A percentile compares a stretch with the other conserved stretches of the same genome.
These are phyloP conservation scores for Gloeostereum incarnatum DNA, from an alignment of 768 basidiomycete species.

Conservation along the genomic window DNA sequence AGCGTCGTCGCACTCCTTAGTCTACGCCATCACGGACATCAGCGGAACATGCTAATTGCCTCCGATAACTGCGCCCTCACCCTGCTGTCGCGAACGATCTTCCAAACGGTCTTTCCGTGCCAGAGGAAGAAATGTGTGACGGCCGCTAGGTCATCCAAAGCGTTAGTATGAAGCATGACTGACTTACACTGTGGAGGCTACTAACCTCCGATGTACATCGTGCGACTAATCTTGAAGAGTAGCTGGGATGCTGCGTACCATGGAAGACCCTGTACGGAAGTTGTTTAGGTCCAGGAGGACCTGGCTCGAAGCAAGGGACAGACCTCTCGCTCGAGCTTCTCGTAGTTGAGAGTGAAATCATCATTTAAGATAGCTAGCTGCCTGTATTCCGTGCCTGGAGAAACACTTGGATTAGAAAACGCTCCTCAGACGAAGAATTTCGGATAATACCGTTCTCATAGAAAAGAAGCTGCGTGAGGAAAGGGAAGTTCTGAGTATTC, in stretches of 20 bases:
- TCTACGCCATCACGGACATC: constrained; percentile 21
- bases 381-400: constrained; percentile 34
- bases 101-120: constrained; percentile 30
- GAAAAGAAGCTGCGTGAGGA: constrained; percentile 25
- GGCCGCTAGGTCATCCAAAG: constrained; percentile 18
- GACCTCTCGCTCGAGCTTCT: constrained; percentile 28
- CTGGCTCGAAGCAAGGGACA: background rate
- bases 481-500: constrained; percentile 23
- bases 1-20: constrained; percentile 23
- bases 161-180: background rate
- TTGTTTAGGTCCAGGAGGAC: background rate
- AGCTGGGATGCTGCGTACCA: constrained; percentile 36
- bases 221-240: constrained; percentile 25
- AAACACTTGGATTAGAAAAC: background rate
- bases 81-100: constrained; percentile 21
- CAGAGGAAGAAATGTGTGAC: constrained; percentile 38
- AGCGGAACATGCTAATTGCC: constrained; percentile 22
- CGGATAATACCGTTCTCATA: constrained; percentile 7
- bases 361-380: constrained; percentile 39
- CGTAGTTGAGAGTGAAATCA: constrained; percentile 36
- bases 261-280: constrained; percentile 20
- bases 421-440: background rate
- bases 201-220: constrained; percentile 30
- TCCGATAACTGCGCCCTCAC: constrained; percentile 4
- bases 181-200: too few species aligned